These are phyloP conservation scores for Logfia minima DNA, from an alignment of 129 eudicot species.

Conservation along the genomic window DNA sequence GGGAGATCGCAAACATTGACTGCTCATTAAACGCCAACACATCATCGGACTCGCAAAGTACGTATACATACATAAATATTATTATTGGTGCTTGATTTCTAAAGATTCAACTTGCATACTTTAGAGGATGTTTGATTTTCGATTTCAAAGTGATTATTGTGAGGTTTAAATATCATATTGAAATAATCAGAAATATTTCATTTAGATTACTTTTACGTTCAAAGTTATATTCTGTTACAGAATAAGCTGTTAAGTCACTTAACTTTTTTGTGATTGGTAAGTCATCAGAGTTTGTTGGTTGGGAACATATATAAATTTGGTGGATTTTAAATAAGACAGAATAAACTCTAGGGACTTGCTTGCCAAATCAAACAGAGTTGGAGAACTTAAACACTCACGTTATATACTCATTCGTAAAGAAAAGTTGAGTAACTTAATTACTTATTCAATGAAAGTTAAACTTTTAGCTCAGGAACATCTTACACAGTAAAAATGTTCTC, in stretches of 20 bases:
- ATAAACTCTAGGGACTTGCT: too few relatives aligned
- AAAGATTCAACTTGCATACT: neutral
- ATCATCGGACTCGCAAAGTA: constrained; percentile 46
- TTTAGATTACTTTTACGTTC: neutral
- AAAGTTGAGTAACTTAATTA: too few relatives aligned
- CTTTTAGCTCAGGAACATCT: too few relatives aligned
- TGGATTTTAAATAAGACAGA: too few relatives aligned
- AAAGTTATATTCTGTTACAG: neutral
- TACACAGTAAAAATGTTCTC: too few relatives aligned
- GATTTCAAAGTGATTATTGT: constrained; percentile 9
- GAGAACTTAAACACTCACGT: neutral
- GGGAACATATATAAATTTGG: too few relatives aligned
- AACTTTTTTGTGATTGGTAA: too few relatives aligned
- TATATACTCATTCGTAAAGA: neutral
- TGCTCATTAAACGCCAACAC: constrained; percentile 48
- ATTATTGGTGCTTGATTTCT: neutral
- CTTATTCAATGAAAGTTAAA: too few relatives aligned
- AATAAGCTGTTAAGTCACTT: too few relatives aligned
- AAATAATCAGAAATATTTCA: neutral
- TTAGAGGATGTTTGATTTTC: neutral
- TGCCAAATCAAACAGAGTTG: neutral
- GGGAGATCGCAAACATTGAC: constrained; percentile 71
- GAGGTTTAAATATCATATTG: neutral
- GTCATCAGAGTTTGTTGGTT: too few relatives aligned
- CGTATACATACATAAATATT: constrained; percentile 3